Evolutionary conservation across 176 grass and related monocot genomes (phyloP), one percentile per base, ranked within the genome.

Genomic region (Aegilops sharonensis): DNA sequence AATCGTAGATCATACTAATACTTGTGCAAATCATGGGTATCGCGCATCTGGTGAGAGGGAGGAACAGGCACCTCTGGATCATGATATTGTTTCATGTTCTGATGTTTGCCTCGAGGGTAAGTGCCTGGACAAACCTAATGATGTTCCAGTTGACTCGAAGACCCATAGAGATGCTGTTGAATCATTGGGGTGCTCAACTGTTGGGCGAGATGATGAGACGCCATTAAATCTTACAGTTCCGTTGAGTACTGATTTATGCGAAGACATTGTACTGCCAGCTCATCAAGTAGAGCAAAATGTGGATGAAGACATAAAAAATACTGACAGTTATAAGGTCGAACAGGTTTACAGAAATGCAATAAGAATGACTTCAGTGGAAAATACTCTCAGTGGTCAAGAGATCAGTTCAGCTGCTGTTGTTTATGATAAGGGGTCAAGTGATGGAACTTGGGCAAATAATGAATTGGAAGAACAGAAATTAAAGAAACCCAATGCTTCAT

Each of bases 71-170:
- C 32, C 56, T 74, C 17, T 68, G 14, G 56, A 78, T 78, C 57
- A 69, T 74, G 45, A 68, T 70, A 75, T 37, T 73, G 57, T 12
- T 79, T 29, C 56, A 50, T 13, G 40, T 48, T 83, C 72, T 30
- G 37, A 79, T 86, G 59, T 78, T 86, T 89, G 17, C 69, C 21
- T 82, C 37, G 36, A 74, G 47, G 29, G 83, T 47, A 81, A 69
- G 63, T 25, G 12, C 5, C 24, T n/a, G 3, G 36, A 68, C 56
- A 37, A 13, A 11, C 64, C 77, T 45, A 68, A 15, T 54, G 62
- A 32, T 40, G 21, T 91, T 37, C 40, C 63, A 81, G 63, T 63
- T 92, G 34, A 79, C 25, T 32, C 21, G 78, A 68, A 83, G 15
- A 45, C 36, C 14, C 36, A 6, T 27, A 74, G 45, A 82, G 57